phyloP scores from a whole-genome alignment of 1,284 basidiomycete genomes.

The Microbotryum scabiosae region DNA sequence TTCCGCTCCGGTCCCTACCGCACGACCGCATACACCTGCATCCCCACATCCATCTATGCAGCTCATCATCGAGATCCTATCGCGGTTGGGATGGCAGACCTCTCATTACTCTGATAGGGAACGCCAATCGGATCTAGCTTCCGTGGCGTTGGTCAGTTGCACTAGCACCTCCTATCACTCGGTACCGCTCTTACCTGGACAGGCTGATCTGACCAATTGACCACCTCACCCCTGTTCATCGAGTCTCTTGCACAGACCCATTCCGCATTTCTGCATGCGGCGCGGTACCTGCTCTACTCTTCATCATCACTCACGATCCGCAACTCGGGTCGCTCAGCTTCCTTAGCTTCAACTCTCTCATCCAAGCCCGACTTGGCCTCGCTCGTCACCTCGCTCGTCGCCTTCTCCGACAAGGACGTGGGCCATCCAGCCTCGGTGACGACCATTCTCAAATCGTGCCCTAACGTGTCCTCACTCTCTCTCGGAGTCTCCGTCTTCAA shows the following conservation, averaged over 20 bases:
- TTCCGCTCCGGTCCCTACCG: neutral
- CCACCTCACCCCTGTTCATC: neutral
- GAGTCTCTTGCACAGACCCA: slow-evolving; percentile 3
- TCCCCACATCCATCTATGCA: neutral
- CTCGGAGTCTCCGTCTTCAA: slow-evolving; percentile 1
- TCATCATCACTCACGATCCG: slow-evolving; percentile 4
- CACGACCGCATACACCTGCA: neutral
- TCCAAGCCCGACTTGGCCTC: neutral
- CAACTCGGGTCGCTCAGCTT: slow-evolving; percentile 12
- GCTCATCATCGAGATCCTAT: slow-evolving; percentile 11
- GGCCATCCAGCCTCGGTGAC: slow-evolving; percentile 2
- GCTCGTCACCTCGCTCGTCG: slow-evolving; percentile 4
- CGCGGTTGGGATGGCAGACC: neutral
- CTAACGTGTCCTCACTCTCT: neutral
- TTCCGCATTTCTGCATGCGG: neutral
- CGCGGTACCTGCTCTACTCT: slow-evolving; percentile 8
- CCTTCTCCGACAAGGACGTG: neutral
- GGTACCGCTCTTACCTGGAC: too few relatives aligned
- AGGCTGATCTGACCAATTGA: neutral
- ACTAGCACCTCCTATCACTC: neutral
- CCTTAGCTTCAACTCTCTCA: slow-evolving; percentile 7
- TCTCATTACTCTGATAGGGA: slow-evolving; percentile 6
- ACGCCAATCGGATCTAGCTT: slow-evolving; percentile 12
- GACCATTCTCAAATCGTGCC: neutral
- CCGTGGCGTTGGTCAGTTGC: slow-evolving; percentile 3